phyloP scores from a whole-genome alignment of 176 grass and related monocot species.

The Ensete ventricosum region DNA sequence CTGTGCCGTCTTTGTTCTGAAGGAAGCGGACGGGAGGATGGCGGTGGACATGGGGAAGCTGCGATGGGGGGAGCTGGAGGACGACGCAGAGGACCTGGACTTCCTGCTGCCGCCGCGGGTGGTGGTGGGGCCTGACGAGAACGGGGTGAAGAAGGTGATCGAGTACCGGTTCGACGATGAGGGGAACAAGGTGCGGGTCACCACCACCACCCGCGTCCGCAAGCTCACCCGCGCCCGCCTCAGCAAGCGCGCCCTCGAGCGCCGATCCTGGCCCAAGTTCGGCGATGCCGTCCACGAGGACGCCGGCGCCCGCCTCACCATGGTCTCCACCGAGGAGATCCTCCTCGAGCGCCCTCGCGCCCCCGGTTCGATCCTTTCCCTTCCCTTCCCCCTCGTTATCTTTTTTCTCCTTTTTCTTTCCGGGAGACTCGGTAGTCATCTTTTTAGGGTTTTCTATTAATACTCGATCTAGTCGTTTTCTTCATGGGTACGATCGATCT shows the following conservation, averaged over 20 bases:
- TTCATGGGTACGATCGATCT: too few relatives aligned
- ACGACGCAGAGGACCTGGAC: constrained; percentile 55
- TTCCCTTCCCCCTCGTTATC: not conserved
- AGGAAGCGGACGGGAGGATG: not conserved
- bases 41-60: constrained; percentile 23
- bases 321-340: constrained; percentile 76
- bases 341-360: constrained; percentile 58
- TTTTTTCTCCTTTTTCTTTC: not conserved
- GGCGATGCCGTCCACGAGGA: constrained; percentile 67
- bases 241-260: constrained; percentile 56
- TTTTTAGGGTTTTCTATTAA: too few relatives aligned
- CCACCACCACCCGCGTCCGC: constrained; percentile 59
- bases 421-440: too few relatives aligned
- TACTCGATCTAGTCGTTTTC: too few relatives aligned
- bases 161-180: constrained; percentile 74
- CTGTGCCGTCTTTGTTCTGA: too few relatives aligned
- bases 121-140: constrained; percentile 57
- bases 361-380: constrained; percentile 31
- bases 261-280: constrained; percentile 68
- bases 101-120: constrained; percentile 61
- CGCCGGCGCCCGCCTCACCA: constrained; percentile 37
- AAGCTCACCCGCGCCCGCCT: constrained; percentile 52
- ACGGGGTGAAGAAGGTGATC: constrained; percentile 51
- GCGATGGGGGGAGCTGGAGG: constrained; percentile 55
- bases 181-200: constrained; percentile 61